A percentile compares a stretch with the other conserved stretches of the same genome.
Evolutionary conservation across 768 basidiomycete species (phyloP).

Genomic region (Boletus sp.): DNA sequence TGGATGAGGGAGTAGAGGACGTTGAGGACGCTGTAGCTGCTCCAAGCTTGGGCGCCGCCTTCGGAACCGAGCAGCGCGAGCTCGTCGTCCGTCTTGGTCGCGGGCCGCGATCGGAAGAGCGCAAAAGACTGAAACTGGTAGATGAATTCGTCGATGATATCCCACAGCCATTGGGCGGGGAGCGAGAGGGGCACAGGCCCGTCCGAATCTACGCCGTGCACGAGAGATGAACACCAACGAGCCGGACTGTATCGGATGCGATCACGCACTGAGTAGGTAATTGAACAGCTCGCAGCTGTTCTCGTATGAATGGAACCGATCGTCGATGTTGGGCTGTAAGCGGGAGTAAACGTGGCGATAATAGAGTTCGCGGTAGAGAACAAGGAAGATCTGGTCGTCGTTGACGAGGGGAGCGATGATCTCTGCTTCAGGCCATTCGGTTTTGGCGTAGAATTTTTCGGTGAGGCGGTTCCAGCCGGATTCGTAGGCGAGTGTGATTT

Average conservation of each 20-base stretch:
- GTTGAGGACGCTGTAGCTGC: constrained; percentile 96
- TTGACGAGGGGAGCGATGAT: constrained; percentile 91
- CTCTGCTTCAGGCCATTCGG: constrained; percentile 98
- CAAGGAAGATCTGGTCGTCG: constrained; percentile 94
- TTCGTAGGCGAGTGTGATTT: constrained; percentile 93
- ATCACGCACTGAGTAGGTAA: constrained; percentile 75
- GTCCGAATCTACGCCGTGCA: constrained; percentile 66
- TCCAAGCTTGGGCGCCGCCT: constrained; percentile 83
- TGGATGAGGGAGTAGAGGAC: constrained; percentile 98
- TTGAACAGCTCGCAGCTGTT: constrained; percentile 99
- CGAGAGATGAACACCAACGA: not conserved
- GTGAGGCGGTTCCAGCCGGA: constrained; percentile 97
- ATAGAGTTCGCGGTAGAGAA: constrained; percentile 94
- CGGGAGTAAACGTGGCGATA: constrained; percentile 96
- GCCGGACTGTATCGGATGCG: not conserved
- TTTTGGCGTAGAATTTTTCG: constrained; percentile 90
- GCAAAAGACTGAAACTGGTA: constrained; percentile 98
- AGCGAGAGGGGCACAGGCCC: constrained; percentile 88
- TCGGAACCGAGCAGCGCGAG: constrained; percentile 76
- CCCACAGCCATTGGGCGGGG: constrained; percentile 98
- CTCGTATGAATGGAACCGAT: constrained; percentile 96
- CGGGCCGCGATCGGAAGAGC: constrained; percentile 82
- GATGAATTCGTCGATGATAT: constrained; percentile 95
- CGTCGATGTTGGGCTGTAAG: constrained; percentile 91
- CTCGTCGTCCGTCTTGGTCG: constrained; percentile 88